Conservation (phyloP, 108 stramenopile genomes). For the Cyclostephanos invisitatus region DNA sequence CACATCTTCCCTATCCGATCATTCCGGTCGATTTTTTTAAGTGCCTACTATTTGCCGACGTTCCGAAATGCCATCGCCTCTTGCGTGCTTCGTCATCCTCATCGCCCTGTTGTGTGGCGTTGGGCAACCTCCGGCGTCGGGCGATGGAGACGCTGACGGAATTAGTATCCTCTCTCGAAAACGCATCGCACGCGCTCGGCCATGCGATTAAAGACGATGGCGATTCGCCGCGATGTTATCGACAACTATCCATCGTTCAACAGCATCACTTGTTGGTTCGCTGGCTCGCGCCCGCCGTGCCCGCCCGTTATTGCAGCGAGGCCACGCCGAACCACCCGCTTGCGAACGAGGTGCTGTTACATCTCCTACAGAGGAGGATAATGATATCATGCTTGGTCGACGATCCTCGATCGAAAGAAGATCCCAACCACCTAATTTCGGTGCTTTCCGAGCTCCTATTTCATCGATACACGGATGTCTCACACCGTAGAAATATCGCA, state of each 20-base stretch:
- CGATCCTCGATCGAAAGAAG: slow-evolving; percentile 21
- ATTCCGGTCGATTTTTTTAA: slow-evolving; percentile 16
- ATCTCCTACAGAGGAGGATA: slow-evolving; percentile 28
- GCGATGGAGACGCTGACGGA: slow-evolving; percentile 20
- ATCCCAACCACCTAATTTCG: slow-evolving; percentile 26
- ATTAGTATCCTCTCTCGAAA: slow-evolving; percentile 13
- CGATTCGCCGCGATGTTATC: not conserved
- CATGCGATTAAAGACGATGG: not conserved
- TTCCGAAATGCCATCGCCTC: slow-evolving; percentile 32
- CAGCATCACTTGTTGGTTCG: slow-evolving; percentile 42
- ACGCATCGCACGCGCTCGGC: slow-evolving; percentile 18
- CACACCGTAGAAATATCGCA: slow-evolving; percentile 32
- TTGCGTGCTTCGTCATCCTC: slow-evolving; percentile 5
- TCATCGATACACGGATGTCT: slow-evolving; percentile 25
- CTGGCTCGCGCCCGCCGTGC: slow-evolving; percentile 16
- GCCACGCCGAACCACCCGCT: slow-evolving; percentile 31
- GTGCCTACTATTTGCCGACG: slow-evolving; percentile 18
- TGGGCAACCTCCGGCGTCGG: slow-evolving; percentile 8
- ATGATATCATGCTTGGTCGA: slow-evolving; percentile 11
- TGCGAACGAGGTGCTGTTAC: slow-evolving; percentile 33
- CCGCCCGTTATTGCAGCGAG: not conserved
- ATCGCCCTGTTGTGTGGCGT: not conserved
- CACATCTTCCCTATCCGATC: not conserved
- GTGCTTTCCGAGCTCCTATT: slow-evolving; percentile 30
- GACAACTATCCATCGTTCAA: slow-evolving; percentile 15